Evolutionary conservation across 495 filamentous ascomycete species (phyloP), one percentile per base, ranked within the genome.

Genomic region (Neurospora sp.): DNA sequence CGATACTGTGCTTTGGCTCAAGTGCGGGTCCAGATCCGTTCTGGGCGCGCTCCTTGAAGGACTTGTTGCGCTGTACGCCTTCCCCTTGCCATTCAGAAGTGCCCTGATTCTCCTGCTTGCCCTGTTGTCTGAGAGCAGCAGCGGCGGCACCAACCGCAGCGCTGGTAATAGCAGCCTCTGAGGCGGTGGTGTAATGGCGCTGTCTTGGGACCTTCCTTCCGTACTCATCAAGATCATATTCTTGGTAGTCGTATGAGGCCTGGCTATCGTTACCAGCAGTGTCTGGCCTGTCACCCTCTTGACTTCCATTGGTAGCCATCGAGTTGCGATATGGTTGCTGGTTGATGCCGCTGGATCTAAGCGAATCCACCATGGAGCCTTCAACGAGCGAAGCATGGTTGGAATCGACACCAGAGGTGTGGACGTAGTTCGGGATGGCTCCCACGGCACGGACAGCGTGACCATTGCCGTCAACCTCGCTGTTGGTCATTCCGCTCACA

Each of bases 311-410:
- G 5, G 77, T 84, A 61, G 75, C 84, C 85, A 75, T 81, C 48
- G 78, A 81, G 65, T 79, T 76, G 14, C 79, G 77, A 3, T 85
- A 77, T 3, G n/a, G 45, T 35, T 79, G 74, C 40, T 78, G 74
- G 3, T 79, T 78, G 16, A 74, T 72, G 31, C 78, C 78, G 35
- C 82, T 81, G 27, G 83, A 91, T 10, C 83, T 83, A 3, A 80
- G 79, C 3, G 87, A 91, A 41, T 96, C 92, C 41, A 93, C 87
- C 72, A 97, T 86, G 4, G 93, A 96, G 2, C 93, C 93, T 39
- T 96, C 92, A 68, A 93, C 87, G 9, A 98, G 85, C 9, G 93
- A 96, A 12, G 94, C 94, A 41, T 97, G 94, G 31, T 91, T 91
- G 40, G 94, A 97, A 80, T 97, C 93, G 5, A 95, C 90, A 8